Base-by-base conservation (phyloP, 2,329 filamentous ascomycete species). In the Ophiosphaerella korrae region DNA sequence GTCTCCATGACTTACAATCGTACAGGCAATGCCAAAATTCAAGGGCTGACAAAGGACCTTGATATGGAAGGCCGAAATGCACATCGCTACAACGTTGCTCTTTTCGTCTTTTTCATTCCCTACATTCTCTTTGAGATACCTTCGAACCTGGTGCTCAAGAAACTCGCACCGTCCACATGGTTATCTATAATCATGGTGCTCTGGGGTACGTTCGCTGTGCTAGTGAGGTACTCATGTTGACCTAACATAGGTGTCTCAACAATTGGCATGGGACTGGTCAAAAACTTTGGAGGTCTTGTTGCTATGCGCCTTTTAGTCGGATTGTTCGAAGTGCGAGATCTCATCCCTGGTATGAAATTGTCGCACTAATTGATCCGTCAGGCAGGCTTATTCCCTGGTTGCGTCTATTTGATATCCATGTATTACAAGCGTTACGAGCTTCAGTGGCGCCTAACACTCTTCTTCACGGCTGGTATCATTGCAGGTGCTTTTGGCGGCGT, bases 211-310 rank as follows among this genome's bases (percentile, higher is more conserved):
- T 13, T 21, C 13, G 43, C 16, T 7, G 32, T 42, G 13, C 35
- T 12, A n/a, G 18, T 24, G n/a, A 2, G 11, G 14, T 8, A 31
- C 7, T 36, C 18, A 13, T 38, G 11, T 37, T 53, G n/a, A 57
- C 32, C 16, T 26, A 9, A 34, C 4, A 26, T 24, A 63, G 60
- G 66, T 11, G 72, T 62, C 64, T 76, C 29, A 68, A 77, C 75
- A 1, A 64, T 78, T 70, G 66, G 79, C 66, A 41, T 67, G 79
- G 78, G 78, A 0, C 60, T 82, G 0, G 76, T 81, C 3, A 74
- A 73, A 3, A 78, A 75, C 36, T 80, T 75, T 42, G 66, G 67
- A 8, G 78, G 79, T 2, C 67, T 82, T 5, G 73, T 81, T 60
- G 76, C 76, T 7, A 75, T 78, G 42, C 77, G 80, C 14, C 78